Evolutionary conservation across 352 stramenopile genomes (phyloP).

Genomic region (Pythium chondricola): DNA sequence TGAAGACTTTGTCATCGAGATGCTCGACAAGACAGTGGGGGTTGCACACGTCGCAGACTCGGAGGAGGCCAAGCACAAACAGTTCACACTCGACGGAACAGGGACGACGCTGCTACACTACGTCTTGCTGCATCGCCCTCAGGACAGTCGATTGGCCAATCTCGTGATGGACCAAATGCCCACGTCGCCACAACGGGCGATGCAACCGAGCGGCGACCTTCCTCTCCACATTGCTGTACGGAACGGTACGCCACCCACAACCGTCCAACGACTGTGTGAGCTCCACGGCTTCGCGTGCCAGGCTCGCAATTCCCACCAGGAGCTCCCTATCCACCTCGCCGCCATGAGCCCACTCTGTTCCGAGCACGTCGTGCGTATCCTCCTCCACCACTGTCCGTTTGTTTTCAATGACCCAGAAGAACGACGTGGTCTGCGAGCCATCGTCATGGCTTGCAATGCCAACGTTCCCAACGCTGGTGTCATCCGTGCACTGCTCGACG

Average conservation of each 20-base stretch:
- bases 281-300: constrained; percentile 26
- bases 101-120: constrained; percentile 57
- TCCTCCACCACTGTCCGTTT: constrained; percentile 31
- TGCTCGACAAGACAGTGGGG: not conserved
- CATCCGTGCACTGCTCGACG: constrained; percentile 31
- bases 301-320: constrained; percentile 32
- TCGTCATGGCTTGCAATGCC: constrained; percentile 38
- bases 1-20: constrained; percentile 4
- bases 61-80: constrained; percentile 3
- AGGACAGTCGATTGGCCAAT: constrained; percentile 20
- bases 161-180: constrained; percentile 29
- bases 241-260: not conserved
- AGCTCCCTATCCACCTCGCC: constrained; percentile 46
- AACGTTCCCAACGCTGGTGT: constrained; percentile 23
- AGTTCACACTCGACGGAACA: constrained; percentile 20
- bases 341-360: constrained; percentile 18
- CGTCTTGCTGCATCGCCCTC: constrained; percentile 34
- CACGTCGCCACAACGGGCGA: constrained; percentile 14
- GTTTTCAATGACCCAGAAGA: constrained; percentile 29
- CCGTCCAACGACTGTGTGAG: constrained; percentile 22
- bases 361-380: constrained; percentile 16
- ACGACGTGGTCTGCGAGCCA: constrained; percentile 26
- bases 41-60: constrained; percentile 1
- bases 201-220: constrained; percentile 27
- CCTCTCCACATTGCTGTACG: constrained; percentile 44